These are phyloP conservation scores for Scytalidium lignicola DNA, from an alignment of 2,329 filamentous ascomycete genomes.

Conservation along the genomic window DNA sequence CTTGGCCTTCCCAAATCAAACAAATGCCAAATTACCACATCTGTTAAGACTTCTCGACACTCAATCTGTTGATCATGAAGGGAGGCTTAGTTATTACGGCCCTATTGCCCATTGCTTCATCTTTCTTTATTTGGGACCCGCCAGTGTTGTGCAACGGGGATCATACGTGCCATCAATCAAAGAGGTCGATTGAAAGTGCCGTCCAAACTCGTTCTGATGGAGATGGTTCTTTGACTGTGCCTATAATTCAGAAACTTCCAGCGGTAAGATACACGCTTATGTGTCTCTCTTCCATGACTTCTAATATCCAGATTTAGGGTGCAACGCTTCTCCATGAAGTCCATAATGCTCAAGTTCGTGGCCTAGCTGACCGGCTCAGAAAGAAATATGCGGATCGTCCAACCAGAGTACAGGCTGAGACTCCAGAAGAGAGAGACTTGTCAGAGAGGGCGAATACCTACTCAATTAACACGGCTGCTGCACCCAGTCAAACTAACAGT, in stretches of 20 bases:
- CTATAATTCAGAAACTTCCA: conserved; percentile 14
- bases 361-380: conserved; percentile 15
- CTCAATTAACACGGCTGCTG: conserved; percentile 17
- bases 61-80: conserved; percentile 15
- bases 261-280: conserved; percentile 7
- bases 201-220: background rate
- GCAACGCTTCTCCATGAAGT: conserved; percentile 7
- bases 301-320: conserved; percentile 1
- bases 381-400: conserved; percentile 19
- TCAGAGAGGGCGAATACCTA: conserved; percentile 19
- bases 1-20: background rate
- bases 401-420: conserved; percentile 4
- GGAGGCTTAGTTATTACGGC: conserved; percentile 7
- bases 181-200: conserved; percentile 4
- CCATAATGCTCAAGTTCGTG: conserved; percentile 14
- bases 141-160: conserved; percentile 17
- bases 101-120: conserved; percentile 13
- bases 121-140: conserved; percentile 22
- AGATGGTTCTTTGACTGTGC: conserved; percentile 5
- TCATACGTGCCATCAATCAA: conserved; percentile 7
- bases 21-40: conserved; percentile 1
- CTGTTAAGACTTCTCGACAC: background rate
- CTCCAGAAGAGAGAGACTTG: conserved; percentile 4
- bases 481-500: conserved; percentile 42
- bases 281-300: background rate